Percentiles rank a stretch among this genome's conserved stretches.
Evolutionary conservation across 306 rosid genomes (phyloP).

Genomic region (Vachellia collinsii): DNA sequence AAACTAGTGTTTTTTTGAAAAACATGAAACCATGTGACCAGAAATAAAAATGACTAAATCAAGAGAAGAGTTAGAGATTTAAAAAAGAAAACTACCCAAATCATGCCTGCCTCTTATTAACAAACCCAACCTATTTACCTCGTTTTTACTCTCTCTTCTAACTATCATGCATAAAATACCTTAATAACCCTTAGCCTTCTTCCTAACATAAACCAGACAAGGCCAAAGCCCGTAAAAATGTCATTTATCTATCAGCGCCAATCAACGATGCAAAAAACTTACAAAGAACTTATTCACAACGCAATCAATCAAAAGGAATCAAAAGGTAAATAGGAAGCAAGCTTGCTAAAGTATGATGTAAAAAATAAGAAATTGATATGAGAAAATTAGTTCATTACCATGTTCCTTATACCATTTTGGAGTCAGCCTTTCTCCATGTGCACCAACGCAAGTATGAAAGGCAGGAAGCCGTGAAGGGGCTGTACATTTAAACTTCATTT

Average conservation of each 20-base stretch:
- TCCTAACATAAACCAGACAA: too few relatives aligned
- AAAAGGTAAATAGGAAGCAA: slow-evolving; percentile 11
- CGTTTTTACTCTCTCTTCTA: too few relatives aligned
- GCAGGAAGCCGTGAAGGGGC: slow-evolving; percentile 91
- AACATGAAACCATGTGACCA: slow-evolving; percentile 5
- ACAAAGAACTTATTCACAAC: slow-evolving; percentile 19
- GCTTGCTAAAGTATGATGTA: not conserved
- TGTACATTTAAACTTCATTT: slow-evolving; percentile 46
- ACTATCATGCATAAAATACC: too few relatives aligned
- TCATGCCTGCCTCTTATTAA: too few relatives aligned
- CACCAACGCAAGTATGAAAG: slow-evolving; percentile 97
- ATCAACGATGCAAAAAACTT: not conserved
- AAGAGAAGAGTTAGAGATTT: slow-evolving; percentile 18
- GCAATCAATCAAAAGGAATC: slow-evolving; percentile 11
- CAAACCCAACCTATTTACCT: too few relatives aligned
- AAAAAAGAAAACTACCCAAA: slow-evolving; percentile 8
- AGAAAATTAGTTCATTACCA: slow-evolving; percentile 59
- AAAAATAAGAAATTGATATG: slow-evolving; percentile 14
- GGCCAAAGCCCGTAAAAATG: not conserved
- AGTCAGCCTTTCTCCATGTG: slow-evolving; percentile 88
- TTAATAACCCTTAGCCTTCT: too few relatives aligned
- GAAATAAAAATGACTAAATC: slow-evolving; percentile 9
- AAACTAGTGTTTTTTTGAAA: not conserved
- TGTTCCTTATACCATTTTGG: slow-evolving; percentile 95
- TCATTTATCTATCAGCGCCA: slow-evolving; percentile 8